Percentiles rank a stretch among this genome's conserved stretches.
Conservation (phyloP, 75 land plant species). For the Cupressus sempervirens region DNA sequence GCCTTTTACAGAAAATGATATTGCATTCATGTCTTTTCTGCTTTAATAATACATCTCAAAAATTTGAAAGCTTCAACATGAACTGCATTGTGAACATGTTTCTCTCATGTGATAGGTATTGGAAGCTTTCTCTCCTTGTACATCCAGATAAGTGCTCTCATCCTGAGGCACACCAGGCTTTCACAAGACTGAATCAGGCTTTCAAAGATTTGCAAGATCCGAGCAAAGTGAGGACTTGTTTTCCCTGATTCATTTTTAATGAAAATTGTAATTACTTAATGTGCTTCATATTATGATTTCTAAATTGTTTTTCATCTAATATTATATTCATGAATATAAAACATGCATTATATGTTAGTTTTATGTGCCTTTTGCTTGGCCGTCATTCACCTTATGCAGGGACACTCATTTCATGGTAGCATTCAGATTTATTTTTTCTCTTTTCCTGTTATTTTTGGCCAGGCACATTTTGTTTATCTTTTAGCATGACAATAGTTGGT, state of each 20-base stretch:
- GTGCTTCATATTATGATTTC: not conserved
- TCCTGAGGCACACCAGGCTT: conserved; percentile 97
- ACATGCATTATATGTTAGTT: not conserved
- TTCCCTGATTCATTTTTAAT: not conserved
- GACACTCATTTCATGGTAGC: too few species aligned
- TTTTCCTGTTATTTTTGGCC: too few species aligned
- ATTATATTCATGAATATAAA: too few species aligned
- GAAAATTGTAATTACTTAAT: not conserved
- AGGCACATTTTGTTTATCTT: too few species aligned
- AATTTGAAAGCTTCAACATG: not conserved
- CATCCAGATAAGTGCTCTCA: conserved; percentile 99
- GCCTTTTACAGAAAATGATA: not conserved
- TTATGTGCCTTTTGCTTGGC: too few species aligned
- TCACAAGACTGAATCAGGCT: conserved; percentile 77
- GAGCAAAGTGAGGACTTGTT: conserved; percentile 47
- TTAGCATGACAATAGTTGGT: too few species aligned
- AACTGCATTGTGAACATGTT: conserved; percentile 1
- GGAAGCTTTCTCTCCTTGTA: conserved; percentile 94
- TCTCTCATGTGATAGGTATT: conserved; percentile 53
- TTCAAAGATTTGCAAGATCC: conserved; percentile 96
- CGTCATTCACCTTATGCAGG: too few species aligned
- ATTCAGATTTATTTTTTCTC: too few species aligned
- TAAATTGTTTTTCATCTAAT: not conserved
- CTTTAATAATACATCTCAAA: not conserved
- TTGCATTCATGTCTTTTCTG: not conserved